Conservation (phyloP, 345 rosid species). For the Rhodamnia rubescens region DNA sequence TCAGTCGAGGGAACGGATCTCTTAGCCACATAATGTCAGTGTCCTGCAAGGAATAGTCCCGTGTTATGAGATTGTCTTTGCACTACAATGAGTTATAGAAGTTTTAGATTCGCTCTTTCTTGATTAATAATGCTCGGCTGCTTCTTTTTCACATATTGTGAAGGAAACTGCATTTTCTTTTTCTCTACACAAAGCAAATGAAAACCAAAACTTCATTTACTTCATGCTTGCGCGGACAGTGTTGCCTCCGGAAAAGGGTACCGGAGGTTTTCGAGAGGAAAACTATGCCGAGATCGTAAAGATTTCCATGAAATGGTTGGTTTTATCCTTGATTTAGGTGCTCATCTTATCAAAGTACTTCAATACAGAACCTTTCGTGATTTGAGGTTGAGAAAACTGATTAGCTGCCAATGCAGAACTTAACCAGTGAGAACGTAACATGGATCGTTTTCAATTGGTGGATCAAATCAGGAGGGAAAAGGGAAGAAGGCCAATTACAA, state of each 20-base stretch:
- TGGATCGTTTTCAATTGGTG: not conserved
- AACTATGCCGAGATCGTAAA: not conserved
- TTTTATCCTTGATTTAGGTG: not conserved
- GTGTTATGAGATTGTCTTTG: not conserved
- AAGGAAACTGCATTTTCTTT: not conserved
- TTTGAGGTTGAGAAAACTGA: not conserved
- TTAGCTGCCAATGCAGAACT: not conserved
- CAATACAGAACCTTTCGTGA: not conserved
- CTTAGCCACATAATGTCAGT: constrained; percentile 26
- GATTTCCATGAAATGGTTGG: not conserved
- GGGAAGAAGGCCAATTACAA: not conserved
- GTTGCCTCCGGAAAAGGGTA: not conserved
- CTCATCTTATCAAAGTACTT: not conserved
- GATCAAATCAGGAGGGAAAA: not conserved
- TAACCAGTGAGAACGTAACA: not conserved
- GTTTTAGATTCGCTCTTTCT: not conserved
- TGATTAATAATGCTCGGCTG: not conserved
- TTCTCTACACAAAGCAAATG: not conserved
- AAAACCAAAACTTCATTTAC: not conserved
- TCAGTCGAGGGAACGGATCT: constrained; percentile 18
- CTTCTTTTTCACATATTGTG: not conserved
- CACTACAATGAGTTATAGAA: too few relatives aligned
- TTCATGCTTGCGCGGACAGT: not conserved
- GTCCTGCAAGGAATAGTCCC: constrained; percentile 13
- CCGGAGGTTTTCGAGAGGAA: not conserved